Evolutionary conservation across 2,329 filamentous ascomycete species (phyloP), one percentile per base, ranked within the genome.

Genomic region (Aspergillus felis): DNA sequence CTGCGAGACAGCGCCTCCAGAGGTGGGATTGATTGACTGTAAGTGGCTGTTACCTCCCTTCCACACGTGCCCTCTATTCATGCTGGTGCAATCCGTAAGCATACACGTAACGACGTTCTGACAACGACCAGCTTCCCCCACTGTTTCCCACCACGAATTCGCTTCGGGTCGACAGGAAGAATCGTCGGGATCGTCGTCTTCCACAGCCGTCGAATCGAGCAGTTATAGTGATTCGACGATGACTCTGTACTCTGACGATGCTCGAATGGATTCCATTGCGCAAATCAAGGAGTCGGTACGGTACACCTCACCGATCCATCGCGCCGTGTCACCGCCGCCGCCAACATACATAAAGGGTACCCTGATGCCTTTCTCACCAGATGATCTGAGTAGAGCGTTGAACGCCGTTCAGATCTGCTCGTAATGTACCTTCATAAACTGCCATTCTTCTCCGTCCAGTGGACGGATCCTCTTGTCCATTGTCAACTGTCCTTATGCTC

Each of bases 381-480:
- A 75, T 6, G 70, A 75, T 60, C 64, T 76, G 62, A 61, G 67
- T 28, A 68, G 70, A 55, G 73, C 73, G 58, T 68, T 76, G 68
- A 68, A 66, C 63, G 70, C 72, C 53, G 67, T 75, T 52, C 69
- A 70, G 58, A 65, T 74, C 55, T 71, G 66, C 62, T 62, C 59
- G 38, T 68, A 58, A 60, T 51, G 14, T 35, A n/a, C 41, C 24
- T 54, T 41, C 3, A 41, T n/a, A n/a, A 28, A 27, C 20, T 38
- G 51, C 35, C 48, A 24, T 41, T 51, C 27, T 35, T 51, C 28
- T 14, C 44, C 14, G 44, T 47, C 22, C 12, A 24, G 44, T 12
- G 44, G 44, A 47, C 44, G 44, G 44, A 24, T 14, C 44, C 22
- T 46, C 20, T 47, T 47, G 22, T 24, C 44, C 3, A 22, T 24